phyloP scores from a whole-genome alignment of 1,284 basidiomycete species.

The Marasmius tenuissimus region DNA sequence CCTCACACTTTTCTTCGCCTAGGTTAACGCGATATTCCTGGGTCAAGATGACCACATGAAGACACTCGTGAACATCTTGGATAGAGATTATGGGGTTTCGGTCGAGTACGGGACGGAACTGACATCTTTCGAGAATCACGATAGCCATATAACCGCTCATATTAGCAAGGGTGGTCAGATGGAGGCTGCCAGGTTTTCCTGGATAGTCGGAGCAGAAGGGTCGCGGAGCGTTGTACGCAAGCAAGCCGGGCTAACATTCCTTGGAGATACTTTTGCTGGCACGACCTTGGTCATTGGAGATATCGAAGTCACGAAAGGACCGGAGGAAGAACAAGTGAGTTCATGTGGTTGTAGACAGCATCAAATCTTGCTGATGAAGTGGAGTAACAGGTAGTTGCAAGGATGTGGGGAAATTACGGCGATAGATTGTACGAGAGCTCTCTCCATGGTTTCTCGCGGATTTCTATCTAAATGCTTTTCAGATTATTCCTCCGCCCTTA shows the following conservation, averaged over 20 bases:
- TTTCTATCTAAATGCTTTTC: neutral
- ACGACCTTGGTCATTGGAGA: slow-evolving; percentile 23
- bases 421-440: neutral
- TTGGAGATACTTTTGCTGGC: slow-evolving; percentile 27
- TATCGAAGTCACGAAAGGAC: slow-evolving; percentile 14
- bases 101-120: slow-evolving; percentile 31
- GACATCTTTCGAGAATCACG: slow-evolving; percentile 24
- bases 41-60: slow-evolving; percentile 27
- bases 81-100: slow-evolving; percentile 16
- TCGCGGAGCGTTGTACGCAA: slow-evolving; percentile 35
- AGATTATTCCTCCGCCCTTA: neutral
- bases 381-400: too few relatives aligned
- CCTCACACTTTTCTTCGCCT: neutral
- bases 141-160: slow-evolving; percentile 11
- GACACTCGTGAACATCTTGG: slow-evolving; percentile 25
- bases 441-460: neutral
- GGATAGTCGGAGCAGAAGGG: slow-evolving; percentile 38
- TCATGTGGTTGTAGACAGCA: too few relatives aligned
- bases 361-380: too few relatives aligned
- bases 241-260: slow-evolving; percentile 27
- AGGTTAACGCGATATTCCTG: slow-evolving; percentile 16
- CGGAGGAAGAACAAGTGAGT: too few relatives aligned
- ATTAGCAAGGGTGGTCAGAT: neutral
- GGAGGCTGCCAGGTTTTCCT: slow-evolving; percentile 13
- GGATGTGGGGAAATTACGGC: neutral